Evolutionary conservation across 371 early-diverging fungal species (phyloP), one percentile per base, ranked within the genome.

Genomic region (Basidiobolus meristosporus): DNA sequence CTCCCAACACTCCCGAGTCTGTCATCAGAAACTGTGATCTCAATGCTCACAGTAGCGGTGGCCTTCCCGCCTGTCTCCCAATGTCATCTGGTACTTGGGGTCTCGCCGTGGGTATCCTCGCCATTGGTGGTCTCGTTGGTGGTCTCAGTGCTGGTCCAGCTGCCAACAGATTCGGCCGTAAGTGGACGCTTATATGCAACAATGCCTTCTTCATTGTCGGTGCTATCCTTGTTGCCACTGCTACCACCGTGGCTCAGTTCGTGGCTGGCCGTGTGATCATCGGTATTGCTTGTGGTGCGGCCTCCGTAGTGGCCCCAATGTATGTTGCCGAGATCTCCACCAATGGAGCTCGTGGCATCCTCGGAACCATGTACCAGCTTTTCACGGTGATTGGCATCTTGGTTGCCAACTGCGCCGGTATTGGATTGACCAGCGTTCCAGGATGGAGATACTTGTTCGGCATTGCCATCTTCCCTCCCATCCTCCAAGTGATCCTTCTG

Each of bases 251-350:
- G 37, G 68, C 55, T 15, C 72, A 73, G 47, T 73, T 89, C 40
- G 70, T 69, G 37, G 29, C 81, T 36, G 92, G 87, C 0, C 74
- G 96, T 40, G 61, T 91, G 45, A 47, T 88, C 28, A 63, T 73
- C 35, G 97, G 97, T 39, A 51, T 83, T 37, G 90, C 73, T 5
- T 66, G 77, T 30, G 93, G 92, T 15, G 59, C 80, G 7, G 72
- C 77, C 40, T 77, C 85, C 30, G 79, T 72, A 22, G 73, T 71
- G 9, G 76, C 83, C 3, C 72, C 85, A 3, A 68, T 73, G 18
- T 92, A 90, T 46, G 65, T 91, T 29, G 70, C 73, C 14, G 85
- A 88, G 51, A 70, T 89, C 29, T 54, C 87, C 1, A 81, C 87
- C 0, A 60, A 67, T 0, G 56, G 63, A n/a, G 55, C 56, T 16